Conservation (phyloP, 169 alveolate genomes). For the Plasmodium falciparum region DNA sequence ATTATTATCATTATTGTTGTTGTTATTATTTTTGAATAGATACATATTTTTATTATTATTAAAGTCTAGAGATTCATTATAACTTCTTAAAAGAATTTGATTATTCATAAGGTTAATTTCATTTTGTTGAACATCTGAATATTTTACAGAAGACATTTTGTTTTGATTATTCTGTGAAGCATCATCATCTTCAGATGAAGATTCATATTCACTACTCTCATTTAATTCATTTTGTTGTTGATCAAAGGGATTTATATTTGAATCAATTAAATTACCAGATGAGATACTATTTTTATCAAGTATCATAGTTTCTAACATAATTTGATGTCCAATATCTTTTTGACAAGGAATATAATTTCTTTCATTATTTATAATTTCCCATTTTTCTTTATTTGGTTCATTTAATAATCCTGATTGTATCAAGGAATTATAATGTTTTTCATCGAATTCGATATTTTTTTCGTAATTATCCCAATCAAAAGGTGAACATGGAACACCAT, state of each 20-base stretch:
- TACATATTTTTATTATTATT: neutral
- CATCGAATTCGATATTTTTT: conserved; percentile 81
- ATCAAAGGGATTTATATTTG: neutral
- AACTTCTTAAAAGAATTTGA: neutral
- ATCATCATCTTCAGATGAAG: neutral
- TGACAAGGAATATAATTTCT: conserved; percentile 83
- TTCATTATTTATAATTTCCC: conserved; percentile 79
- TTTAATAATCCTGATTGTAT: conserved; percentile 81
- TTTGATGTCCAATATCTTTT: conserved; percentile 85
- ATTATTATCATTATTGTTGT: neutral
- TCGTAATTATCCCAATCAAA: conserved; percentile 84
- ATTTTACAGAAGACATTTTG: neutral
- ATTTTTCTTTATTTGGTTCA: conserved; percentile 76
- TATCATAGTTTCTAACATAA: conserved; percentile 80
- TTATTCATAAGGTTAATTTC: neutral
- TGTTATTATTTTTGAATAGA: neutral
- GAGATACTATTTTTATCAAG: conserved; percentile 53
- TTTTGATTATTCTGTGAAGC: conserved; percentile 4
- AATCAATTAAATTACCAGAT: conserved; percentile 7
- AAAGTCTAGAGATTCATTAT: neutral
- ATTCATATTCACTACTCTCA: neutral
- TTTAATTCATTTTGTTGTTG: neutral
- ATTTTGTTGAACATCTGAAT: conserved; percentile 14
- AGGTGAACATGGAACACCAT: conserved; percentile 87
- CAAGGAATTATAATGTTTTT: conserved; percentile 80